These are phyloP conservation scores for Diaporthe vexans DNA, from an alignment of 2,329 filamentous ascomycete genomes.

Conservation along the genomic window DNA sequence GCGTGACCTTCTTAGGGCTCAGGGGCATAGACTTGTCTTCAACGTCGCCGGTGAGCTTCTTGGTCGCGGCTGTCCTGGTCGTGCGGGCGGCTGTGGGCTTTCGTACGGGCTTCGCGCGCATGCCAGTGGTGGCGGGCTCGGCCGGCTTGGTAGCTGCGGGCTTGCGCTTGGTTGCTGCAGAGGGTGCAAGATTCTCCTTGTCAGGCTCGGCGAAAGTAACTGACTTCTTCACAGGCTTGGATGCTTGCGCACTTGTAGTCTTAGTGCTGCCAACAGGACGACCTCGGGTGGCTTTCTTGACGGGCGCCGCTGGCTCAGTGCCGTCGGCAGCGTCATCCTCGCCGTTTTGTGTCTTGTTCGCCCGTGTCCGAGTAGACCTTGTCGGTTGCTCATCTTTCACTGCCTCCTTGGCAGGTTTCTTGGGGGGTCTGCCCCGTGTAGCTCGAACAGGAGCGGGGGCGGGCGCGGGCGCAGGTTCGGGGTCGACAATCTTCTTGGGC, in stretches of 20 bases:
- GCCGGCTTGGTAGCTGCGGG: constrained; percentile 54
- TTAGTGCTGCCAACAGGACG: constrained; percentile 52
- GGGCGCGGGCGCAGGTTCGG: constrained; percentile 44
- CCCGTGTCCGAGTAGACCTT: constrained; percentile 46
- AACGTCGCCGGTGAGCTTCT: constrained; percentile 53
- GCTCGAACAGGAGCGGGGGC: constrained; percentile 43
- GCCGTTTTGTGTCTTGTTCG: constrained; percentile 48
- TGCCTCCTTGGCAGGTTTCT: constrained; percentile 48
- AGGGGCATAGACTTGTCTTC: constrained; percentile 59
- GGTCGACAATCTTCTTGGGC: constrained; percentile 56
- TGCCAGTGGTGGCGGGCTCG: constrained; percentile 52
- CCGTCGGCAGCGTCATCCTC: constrained; percentile 48
- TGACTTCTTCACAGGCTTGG: constrained; percentile 69
- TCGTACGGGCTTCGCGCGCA: constrained; percentile 64
- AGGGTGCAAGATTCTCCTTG: constrained; percentile 72
- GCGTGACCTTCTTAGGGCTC: constrained; percentile 75
- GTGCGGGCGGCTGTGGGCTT: constrained; percentile 54
- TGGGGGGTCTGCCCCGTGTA: constrained; percentile 50
- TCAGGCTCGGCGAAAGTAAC: constrained; percentile 76
- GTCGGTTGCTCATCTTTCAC: constrained; percentile 46
- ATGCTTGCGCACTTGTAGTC: constrained; percentile 52
- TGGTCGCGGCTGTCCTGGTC: constrained; percentile 47
- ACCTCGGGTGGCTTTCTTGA: constrained; percentile 54
- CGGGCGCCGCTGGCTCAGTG: constrained; percentile 47
- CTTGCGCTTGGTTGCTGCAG: constrained; percentile 48